phyloP scores from a whole-genome alignment of 1,139 yeast species.

The Scheffersomyces cryptocercus region DNA sequence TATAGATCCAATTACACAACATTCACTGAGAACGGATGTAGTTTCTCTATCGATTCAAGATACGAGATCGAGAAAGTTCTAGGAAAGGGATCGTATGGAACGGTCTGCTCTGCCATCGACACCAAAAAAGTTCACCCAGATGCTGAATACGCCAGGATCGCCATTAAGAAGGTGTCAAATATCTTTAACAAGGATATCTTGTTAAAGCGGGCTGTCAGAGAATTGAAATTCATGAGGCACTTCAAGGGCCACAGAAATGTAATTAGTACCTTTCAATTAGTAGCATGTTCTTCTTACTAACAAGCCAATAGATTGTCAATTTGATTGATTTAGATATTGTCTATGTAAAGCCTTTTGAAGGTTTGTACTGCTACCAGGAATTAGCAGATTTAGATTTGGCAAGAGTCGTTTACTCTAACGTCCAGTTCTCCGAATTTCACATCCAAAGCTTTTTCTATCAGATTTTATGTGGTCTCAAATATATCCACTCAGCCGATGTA shows the following conservation, averaged over 20 bases:
- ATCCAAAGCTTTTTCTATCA: conserved; percentile 77
- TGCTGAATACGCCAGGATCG: conserved; percentile 35
- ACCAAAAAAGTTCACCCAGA: conserved; percentile 24
- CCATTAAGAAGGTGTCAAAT: conserved; percentile 76
- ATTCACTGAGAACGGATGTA: conserved; percentile 24
- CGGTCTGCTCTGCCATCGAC: conserved; percentile 83
- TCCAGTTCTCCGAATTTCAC: conserved; percentile 82
- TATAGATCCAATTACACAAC: conserved; percentile 1
- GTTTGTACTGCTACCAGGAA: conserved; percentile 81
- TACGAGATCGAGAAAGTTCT: conserved; percentile 64
- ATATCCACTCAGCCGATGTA: conserved; percentile 82
- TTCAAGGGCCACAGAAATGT: conserved; percentile 80
- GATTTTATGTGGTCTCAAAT: conserved; percentile 74
- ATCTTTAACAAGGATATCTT: conserved; percentile 66
- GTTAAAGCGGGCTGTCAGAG: conserved; percentile 75
- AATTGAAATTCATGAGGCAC: conserved; percentile 72
- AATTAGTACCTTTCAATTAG: conserved; percentile 13
- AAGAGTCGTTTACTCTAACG: conserved; percentile 71
- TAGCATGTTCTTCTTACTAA: conserved; percentile 2
- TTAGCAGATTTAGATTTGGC: conserved; percentile 80
- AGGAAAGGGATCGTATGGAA: conserved; percentile 90
- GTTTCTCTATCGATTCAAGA: conserved; percentile 65
- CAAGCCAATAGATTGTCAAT: conserved; percentile 51
- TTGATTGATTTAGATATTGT: conserved; percentile 75
- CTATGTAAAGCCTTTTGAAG: conserved; percentile 67